A percentile compares a stretch with the other conserved stretches of the same genome.
Conservation (phyloP, 768 basidiomycete species). For the Suillus weaverae region DNA sequence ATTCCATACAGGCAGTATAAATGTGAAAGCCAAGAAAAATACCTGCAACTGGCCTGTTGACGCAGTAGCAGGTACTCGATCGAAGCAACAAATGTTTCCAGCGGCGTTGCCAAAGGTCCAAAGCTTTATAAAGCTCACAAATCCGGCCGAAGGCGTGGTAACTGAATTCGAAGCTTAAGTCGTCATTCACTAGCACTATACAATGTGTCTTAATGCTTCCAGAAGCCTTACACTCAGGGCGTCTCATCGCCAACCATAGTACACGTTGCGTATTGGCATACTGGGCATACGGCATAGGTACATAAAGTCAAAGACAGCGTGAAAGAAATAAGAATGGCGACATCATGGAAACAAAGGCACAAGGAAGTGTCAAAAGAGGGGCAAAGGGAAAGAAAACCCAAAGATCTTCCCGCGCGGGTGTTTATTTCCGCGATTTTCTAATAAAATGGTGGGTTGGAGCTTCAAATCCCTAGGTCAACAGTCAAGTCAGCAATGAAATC, state of each 20-base stretch:
- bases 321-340: neutral
- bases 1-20: slow-evolving; percentile 29
- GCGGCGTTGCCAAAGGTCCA: slow-evolving; percentile 16
- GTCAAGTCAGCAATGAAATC: slow-evolving; percentile 7
- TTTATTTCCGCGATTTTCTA: slow-evolving; percentile 16
- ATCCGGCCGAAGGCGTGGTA: slow-evolving; percentile 26
- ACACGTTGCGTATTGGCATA: neutral
- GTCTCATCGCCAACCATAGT: neutral
- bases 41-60: slow-evolving; percentile 6
- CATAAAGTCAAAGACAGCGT: slow-evolving; percentile 7
- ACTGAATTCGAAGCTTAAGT: neutral
- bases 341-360: slow-evolving; percentile 5
- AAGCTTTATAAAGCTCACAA: slow-evolving; percentile 16
- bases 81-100: slow-evolving; percentile 19
- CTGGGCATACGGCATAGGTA: slow-evolving; percentile 8
- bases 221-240: neutral
- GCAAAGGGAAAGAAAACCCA: slow-evolving; percentile 18
- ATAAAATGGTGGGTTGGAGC: slow-evolving; percentile 27
- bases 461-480: slow-evolving; percentile 21
- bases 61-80: slow-evolving; percentile 12
- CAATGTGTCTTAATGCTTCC: neutral
- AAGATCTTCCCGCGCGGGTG: slow-evolving; percentile 10
- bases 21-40: slow-evolving; percentile 4
- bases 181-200: slow-evolving; percentile 1
- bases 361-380: slow-evolving; percentile 20